phyloP scores from a whole-genome alignment of 2,329 filamentous ascomycete genomes.

The Ascochyta viciae-villosae region DNA sequence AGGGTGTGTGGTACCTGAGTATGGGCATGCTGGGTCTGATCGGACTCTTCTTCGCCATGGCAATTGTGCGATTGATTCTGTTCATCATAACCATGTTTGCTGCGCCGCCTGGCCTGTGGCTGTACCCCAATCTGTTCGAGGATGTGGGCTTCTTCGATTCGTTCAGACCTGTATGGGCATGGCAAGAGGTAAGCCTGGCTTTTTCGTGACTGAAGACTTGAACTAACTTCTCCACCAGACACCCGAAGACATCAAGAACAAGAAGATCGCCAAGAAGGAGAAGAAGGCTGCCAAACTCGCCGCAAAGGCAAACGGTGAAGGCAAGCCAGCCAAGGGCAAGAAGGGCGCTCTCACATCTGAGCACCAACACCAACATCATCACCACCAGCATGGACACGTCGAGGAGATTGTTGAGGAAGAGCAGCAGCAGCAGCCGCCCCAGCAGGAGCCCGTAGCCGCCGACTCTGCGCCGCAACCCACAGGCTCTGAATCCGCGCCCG shows the following conservation, averaged over 20 bases:
- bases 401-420: slow-evolving; percentile 6
- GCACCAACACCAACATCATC: slow-evolving; percentile 11
- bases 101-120: slow-evolving; percentile 87
- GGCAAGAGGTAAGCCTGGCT: slow-evolving; percentile 79
- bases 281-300: slow-evolving; percentile 45
- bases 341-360: slow-evolving; percentile 41
- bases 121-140: slow-evolving; percentile 97
- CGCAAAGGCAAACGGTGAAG: slow-evolving; percentile 39
- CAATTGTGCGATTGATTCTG: slow-evolving; percentile 92
- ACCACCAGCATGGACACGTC: slow-evolving; percentile 16
- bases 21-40: slow-evolving; percentile 91
- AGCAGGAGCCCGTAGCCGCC: slow-evolving; percentile 23
- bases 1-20: slow-evolving; percentile 96
- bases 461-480: slow-evolving; percentile 39
- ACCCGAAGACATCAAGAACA: slow-evolving; percentile 53
- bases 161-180: slow-evolving; percentile 95
- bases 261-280: slow-evolving; percentile 53
- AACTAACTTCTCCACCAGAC: slow-evolving; percentile 31
- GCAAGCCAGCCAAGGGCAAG: slow-evolving; percentile 40
- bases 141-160: slow-evolving; percentile 98
- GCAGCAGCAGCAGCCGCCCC: background rate
- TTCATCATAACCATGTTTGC: slow-evolving; percentile 92
- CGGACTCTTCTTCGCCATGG: slow-evolving; percentile 95
- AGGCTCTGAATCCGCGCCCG: slow-evolving; percentile 32
- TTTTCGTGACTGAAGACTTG: background rate